phyloP scores from a whole-genome alignment of 495 filamentous ascomycete genomes.

The Podospora comata region DNA sequence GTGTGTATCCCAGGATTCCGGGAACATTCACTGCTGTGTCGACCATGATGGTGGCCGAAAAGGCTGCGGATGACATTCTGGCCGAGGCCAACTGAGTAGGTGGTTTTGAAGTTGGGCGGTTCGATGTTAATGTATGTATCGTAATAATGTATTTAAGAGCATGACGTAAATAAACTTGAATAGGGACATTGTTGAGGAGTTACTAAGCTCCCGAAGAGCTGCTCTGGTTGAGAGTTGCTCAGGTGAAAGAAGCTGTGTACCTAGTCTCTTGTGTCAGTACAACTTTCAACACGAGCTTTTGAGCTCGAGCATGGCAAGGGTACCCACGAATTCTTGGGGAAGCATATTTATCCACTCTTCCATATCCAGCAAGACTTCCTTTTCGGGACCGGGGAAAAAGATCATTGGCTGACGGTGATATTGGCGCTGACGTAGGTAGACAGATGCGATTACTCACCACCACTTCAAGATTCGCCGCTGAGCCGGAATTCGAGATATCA shows the following conservation, averaged over 20 bases:
- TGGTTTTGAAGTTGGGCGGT: background rate
- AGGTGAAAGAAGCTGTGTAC: too few relatives aligned
- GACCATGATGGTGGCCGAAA: constrained; percentile 60
- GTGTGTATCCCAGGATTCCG: constrained; percentile 54
- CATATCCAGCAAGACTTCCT: background rate
- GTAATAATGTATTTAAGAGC: background rate
- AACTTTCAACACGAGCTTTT: background rate
- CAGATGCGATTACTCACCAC: background rate
- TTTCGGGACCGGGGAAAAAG: background rate
- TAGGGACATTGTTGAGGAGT: too few relatives aligned
- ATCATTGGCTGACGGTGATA: background rate
- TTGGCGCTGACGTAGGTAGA: background rate
- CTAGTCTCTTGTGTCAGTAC: background rate
- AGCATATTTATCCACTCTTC: background rate
- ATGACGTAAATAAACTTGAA: background rate
- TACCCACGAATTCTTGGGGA: background rate
- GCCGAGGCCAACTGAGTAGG: constrained; percentile 6
- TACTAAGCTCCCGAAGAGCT: too few relatives aligned
- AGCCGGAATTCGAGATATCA: background rate
- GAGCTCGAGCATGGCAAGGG: background rate
- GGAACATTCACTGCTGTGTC: constrained; percentile 53
- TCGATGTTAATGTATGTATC: background rate
- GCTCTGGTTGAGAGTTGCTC: too few relatives aligned
- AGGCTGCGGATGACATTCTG: constrained; percentile 46
- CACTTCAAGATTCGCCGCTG: background rate